A percentile compares a stretch with the other conserved stretches of the same genome.
phyloP scores from a whole-genome alignment of 2,329 filamentous ascomycete species.

The Claviceps spartinae region DNA sequence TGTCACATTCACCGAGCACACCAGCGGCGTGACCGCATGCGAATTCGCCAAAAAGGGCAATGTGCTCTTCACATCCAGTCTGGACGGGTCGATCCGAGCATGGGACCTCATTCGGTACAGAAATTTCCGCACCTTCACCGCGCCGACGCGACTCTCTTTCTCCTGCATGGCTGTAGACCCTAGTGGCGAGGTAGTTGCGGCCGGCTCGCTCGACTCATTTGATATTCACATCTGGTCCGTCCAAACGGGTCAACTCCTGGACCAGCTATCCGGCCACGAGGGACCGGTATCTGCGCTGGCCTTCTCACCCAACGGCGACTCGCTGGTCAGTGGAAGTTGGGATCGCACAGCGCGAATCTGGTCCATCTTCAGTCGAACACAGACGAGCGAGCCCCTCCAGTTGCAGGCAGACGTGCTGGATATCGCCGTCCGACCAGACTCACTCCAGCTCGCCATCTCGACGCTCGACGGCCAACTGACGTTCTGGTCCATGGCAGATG shows the following conservation, averaged over 20 bases:
- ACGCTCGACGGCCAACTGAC: constrained; percentile 87
- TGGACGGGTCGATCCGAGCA: constrained; percentile 86
- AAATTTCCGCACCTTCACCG: constrained; percentile 95
- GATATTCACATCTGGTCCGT: constrained; percentile 98
- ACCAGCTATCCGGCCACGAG: constrained; percentile 83
- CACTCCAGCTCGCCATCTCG: constrained; percentile 78
- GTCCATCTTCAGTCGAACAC: constrained; percentile 87
- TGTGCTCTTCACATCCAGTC: constrained; percentile 85
- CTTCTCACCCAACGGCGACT: constrained; percentile 75
- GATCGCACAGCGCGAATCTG: constrained; percentile 90
- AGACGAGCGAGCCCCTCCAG: constrained; percentile 88
- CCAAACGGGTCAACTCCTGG: constrained; percentile 88
- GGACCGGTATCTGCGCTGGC: constrained; percentile 80
- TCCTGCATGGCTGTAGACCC: constrained; percentile 93
- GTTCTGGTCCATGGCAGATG: constrained; percentile 88
- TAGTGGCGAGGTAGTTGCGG: constrained; percentile 89
- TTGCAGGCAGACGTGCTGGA: constrained; percentile 82
- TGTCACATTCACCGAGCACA: constrained; percentile 95
- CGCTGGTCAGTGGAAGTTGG: constrained; percentile 87
- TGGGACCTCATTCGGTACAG: constrained; percentile 95
- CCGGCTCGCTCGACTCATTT: constrained; percentile 88
- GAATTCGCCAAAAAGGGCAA: constrained; percentile 93
- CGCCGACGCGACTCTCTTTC: constrained; percentile 81
- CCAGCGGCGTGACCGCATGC: constrained; percentile 83
- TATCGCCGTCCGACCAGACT: constrained; percentile 79